Conservation (phyloP, 768 basidiomycete species). For the Mycena chlorophos region DNA sequence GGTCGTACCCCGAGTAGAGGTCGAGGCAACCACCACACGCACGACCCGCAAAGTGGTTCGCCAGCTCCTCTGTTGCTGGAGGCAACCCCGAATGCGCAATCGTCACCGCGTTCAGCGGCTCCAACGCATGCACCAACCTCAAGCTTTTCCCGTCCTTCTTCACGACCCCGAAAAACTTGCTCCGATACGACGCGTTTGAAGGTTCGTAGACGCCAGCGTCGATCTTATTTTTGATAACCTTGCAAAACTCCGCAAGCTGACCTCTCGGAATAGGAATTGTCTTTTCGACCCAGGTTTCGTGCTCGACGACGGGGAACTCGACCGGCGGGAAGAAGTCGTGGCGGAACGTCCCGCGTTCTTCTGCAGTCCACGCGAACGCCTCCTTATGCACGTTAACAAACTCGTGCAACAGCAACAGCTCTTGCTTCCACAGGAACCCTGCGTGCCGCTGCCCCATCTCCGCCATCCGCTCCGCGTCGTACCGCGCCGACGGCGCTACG, state of each 20-base stretch:
- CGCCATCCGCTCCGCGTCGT: constrained; percentile 22
- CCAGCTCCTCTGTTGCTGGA: constrained; percentile 17
- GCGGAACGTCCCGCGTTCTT: constrained; percentile 2
- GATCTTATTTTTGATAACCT: constrained; percentile 17
- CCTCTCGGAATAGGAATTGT: constrained; percentile 22
- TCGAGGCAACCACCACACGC: constrained; percentile 25
- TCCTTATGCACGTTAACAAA: constrained; percentile 24
- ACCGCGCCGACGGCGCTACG: constrained; percentile 5
- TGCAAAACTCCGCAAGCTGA: constrained; percentile 16
- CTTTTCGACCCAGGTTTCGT: constrained; percentile 25
- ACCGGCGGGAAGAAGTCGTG: constrained; percentile 8
- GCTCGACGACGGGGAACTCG: constrained; percentile 26
- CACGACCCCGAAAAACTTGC: constrained; percentile 33
- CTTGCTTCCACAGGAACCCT: constrained; percentile 28
- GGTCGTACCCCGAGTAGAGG: constrained; percentile 29
- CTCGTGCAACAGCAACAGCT: constrained; percentile 25
- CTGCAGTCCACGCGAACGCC: constrained; percentile 6
- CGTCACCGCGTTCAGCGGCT: constrained; percentile 20
- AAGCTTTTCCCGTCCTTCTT: constrained; percentile 10
- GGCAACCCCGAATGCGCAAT: constrained; percentile 19
- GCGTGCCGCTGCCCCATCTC: constrained; percentile 18
- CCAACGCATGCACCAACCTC: constrained; percentile 18
- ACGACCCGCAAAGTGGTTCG: constrained; percentile 15
- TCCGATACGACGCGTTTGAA: constrained; percentile 25
- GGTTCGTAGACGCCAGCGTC: constrained; percentile 17